Evolutionary conservation across 208 protist genomes (phyloP).

Genomic region (Spironucleus salmonicida): DNA sequence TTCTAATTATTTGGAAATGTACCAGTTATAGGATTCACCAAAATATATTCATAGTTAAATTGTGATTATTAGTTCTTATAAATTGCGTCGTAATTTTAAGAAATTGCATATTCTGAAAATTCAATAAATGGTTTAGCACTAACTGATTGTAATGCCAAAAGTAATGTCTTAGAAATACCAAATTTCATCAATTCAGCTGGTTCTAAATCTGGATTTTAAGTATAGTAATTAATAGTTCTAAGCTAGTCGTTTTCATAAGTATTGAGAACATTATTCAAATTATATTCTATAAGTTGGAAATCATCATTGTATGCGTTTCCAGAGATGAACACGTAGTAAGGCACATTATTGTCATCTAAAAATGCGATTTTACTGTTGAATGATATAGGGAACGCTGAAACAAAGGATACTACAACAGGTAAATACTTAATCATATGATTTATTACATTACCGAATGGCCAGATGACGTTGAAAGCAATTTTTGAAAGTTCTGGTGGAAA

Average conservation of each 20-base stretch:
- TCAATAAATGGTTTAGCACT: background rate
- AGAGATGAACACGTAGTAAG: background rate
- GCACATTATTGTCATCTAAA: conserved; percentile 4
- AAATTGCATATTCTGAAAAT: background rate
- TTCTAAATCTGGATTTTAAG: too few species aligned
- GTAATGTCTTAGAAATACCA: too few species aligned
- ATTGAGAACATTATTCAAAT: too few species aligned
- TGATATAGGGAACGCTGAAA: background rate
- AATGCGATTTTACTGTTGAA: background rate
- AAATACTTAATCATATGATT: conserved; percentile 24
- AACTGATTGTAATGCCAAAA: background rate
- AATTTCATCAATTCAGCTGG: too few species aligned
- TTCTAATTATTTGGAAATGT: too few species aligned
- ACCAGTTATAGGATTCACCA: too few species aligned
- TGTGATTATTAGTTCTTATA: background rate
- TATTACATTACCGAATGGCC: background rate
- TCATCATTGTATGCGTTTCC: background rate
- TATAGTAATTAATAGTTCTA: too few species aligned
- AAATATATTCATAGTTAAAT: too few species aligned
- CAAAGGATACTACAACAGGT: conserved; percentile 7
- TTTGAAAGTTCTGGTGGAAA: conserved; percentile 27
- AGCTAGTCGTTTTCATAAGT: too few species aligned
- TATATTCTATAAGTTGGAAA: conserved; percentile 4
- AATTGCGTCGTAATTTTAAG: background rate
- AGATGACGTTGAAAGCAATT: background rate